Base-by-base conservation (phyloP, 169 alveolate genomes). In the Plasmodium cynomolgi region DNA sequence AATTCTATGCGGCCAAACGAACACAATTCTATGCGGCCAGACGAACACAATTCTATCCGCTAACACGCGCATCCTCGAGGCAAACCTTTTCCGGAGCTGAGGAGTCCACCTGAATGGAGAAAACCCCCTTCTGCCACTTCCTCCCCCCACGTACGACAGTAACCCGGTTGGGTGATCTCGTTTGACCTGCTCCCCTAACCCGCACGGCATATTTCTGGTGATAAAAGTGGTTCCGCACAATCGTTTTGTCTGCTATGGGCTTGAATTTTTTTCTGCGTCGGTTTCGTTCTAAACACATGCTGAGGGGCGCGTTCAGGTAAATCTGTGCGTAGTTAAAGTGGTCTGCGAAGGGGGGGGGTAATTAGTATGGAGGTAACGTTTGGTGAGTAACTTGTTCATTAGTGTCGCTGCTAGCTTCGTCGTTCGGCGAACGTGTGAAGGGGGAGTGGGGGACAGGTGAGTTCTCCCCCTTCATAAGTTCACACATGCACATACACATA, bases 131-230 rank as follows among this genome's bases (percentile, higher is more conserved):
- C 82, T 90, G 94, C 94, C 94, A 90, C 72, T 90, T 90, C 8
- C 37, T 29, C 33, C 68, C 58, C 17, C 68, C 73, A 58, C 74
- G 82, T 41, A 90, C 68, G n/a, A 80, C 74, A n/a, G 34, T 58
- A 56, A 90, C 26, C 77, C n/a, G 47, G 44, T 79, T 58, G 2
- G 77, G 74, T 6, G 44, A 17, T 23, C 44, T 41, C 73, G 26
- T 50, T 15, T 44, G 71, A 11, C 54, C 23, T n/a, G 17, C 44
- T 31, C 31, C 31, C 17, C 83, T 90, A 26, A 72, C 6, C 34
- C 79, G 15, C 9, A 90, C 31, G 29, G 91, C 88, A 90, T 90
- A 90, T 90, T 80, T 90, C 34, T 58, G 41, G 20, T 90, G 94
- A 81, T 44, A 81, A 62, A 50, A 34, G 72, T 62, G 58, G 82